These are phyloP conservation scores for Helicocarpus griseus DNA, from an alignment of 2,329 filamentous ascomycete genomes.

Conservation along the genomic window DNA sequence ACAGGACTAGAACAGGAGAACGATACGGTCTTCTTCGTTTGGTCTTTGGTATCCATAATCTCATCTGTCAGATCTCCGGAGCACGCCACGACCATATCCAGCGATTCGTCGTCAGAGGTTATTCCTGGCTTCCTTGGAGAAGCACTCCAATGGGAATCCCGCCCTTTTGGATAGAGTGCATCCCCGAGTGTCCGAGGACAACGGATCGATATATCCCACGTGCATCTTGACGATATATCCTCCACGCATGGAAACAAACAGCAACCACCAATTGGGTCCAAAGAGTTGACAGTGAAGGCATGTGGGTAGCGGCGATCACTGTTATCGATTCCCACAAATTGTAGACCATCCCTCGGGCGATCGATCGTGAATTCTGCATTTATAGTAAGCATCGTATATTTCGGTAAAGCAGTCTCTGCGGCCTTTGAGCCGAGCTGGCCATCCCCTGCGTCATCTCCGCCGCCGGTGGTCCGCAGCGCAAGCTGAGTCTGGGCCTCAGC, in stretches of 20 bases:
- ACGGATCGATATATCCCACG: conserved; percentile 81
- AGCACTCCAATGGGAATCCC: conserved; percentile 21
- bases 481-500: conserved; percentile 39
- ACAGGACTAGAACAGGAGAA: conserved; percentile 69
- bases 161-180: conserved; percentile 39
- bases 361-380: conserved; percentile 69
- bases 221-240: conserved; percentile 67
- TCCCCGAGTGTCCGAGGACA: conserved; percentile 81
- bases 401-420: conserved; percentile 31
- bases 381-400: conserved; percentile 52
- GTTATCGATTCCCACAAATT: conserved; percentile 79
- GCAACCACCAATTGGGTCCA: conserved; percentile 58
- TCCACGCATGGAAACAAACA: conserved; percentile 92
- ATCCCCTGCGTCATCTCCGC: conserved; percentile 29
- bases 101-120: conserved; percentile 68
- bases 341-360: conserved; percentile 72
- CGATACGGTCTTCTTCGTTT: conserved; percentile 75
- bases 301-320: conserved; percentile 80
- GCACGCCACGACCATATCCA: conserved; percentile 85
- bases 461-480: conserved; percentile 30
- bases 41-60: conserved; percentile 62
- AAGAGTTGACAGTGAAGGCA: conserved; percentile 75
- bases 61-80: conserved; percentile 85
- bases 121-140: conserved; percentile 31
- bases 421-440: conserved; percentile 24